Percentiles rank a stretch among this genome's conserved stretches.
These are phyloP conservation scores for Iris macrosiphon DNA, from an alignment of 106 monocot genomes.

Conservation along the genomic window DNA sequence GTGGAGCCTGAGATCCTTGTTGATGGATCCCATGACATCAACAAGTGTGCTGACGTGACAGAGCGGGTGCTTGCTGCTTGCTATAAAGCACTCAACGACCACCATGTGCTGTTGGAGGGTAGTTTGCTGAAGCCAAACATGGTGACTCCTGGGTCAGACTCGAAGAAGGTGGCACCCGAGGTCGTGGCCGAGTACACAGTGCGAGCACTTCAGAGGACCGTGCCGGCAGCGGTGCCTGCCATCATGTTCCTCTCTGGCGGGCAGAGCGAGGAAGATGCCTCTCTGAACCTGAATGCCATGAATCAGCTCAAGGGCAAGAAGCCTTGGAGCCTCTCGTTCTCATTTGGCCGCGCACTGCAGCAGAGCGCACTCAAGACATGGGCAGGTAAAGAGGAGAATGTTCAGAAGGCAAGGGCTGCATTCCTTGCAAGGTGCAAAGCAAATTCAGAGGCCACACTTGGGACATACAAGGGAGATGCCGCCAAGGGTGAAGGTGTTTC, in stretches of 20 bases:
- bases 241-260: conserved; percentile 36
- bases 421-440: conserved; percentile 31
- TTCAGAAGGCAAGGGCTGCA: conserved; percentile 21
- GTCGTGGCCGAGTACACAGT: conserved; percentile 31
- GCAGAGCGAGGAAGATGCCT: conserved; percentile 39
- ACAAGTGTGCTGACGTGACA: conserved; percentile 26
- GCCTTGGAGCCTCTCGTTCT: conserved; percentile 33
- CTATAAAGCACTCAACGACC: conserved; percentile 44
- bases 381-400: conserved; percentile 34
- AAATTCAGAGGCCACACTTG: conserved; percentile 37
- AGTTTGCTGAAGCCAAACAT: conserved; percentile 38
- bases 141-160: conserved; percentile 36
- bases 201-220: conserved; percentile 19
- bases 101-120: conserved; percentile 35
- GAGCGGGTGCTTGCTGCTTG: conserved; percentile 35
- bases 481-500: conserved; percentile 19
- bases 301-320: conserved; percentile 34
- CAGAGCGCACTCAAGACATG: conserved; percentile 27
- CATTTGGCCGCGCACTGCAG: conserved; percentile 28
- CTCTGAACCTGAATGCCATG: conserved; percentile 34
- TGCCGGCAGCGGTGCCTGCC: conserved; percentile 26
- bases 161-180: conserved; percentile 30
- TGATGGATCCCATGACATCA: conserved; percentile 40
- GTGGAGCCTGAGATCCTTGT: conserved; percentile 44
- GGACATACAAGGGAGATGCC: conserved; percentile 37